Base-by-base conservation (phyloP, 768 basidiomycete genomes). In the Pisolithus microcarpus region DNA sequence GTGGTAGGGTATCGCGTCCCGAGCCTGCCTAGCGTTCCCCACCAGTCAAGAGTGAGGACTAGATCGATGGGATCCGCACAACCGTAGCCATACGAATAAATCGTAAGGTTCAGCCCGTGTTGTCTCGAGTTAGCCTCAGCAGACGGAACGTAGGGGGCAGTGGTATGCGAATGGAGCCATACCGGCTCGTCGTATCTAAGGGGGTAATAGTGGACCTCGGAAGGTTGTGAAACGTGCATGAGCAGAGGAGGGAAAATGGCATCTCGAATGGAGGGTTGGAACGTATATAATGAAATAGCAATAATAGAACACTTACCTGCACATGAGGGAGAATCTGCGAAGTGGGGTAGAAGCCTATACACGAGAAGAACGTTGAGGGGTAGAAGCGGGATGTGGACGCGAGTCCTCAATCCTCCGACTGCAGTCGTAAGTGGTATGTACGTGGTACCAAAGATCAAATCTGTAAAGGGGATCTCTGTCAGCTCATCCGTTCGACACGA, bases 1-100 rank as follows among this genome's bases (percentile, higher is more conserved):
- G 83, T 82, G 30, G 80, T 84, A 43, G 85, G 77, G 68, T 91
- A 97, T 21, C 95, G 75, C 16, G 82, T 70, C 1, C 82, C 81
- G 64, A 81, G 76, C 36, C 86, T 75, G 2, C 88, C 89, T 6
- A 90, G 52, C 1, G 85, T 89, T 9, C 78, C 73, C 65, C 73
- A 71, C 81, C 83, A 82, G 61, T 93, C 88, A 7, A 95, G 61
- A 13, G 68, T 66, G n/a, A 95, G 61, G 2, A 63, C 57, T 4
- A 93, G 56, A 5, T 55, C 15, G 34, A 63, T 54, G 38, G 61
- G 66, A 34, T 55, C 61, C 34, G 54, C 45, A 63, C 90, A 93
- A 13, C 65, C 68, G 5, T 66, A 42, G 8, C 75, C 78, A 4
- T 80, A 76, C 0, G 81, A 75, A 59, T 85, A 80, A 7, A 91